Base-by-base conservation (phyloP, 345 rosid genomes). In the Ricinus communis region DNA sequence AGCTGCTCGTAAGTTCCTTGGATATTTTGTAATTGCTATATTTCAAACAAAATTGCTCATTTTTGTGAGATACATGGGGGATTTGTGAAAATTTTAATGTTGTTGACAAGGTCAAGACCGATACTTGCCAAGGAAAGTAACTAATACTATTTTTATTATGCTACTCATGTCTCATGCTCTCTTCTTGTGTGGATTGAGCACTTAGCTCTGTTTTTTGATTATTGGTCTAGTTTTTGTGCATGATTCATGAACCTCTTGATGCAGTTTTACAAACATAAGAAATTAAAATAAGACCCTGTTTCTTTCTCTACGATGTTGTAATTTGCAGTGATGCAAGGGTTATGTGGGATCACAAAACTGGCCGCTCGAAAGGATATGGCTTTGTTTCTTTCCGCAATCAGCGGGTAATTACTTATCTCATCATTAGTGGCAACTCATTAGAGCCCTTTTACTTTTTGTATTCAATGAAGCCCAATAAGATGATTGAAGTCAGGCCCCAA, bases 311-410 rank as follows among this genome's bases (percentile, higher is more conserved):
- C 28, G n/a, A 33, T 28, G 18, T 58, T 53, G 22, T 62, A 18
- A 31, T 71, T 60, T 27, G 43, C 54, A 76, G 79, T 25, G 74
- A 76, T 70, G 79, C 79, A 55, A 70, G 74, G 43, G 79, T 76
- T 22, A 76, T 76, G 79, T 76, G 79, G 79, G 79, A 76, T 76
- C 79, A 76, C 57, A 76, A 76, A 65, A 76, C 74, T 55, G 74
- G 66, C 21, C 79, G 79, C n/a, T 70, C 79, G 9, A 76, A 76
- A 64, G 74, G 79, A 47, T 70, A 76, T 70, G 79, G 79, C 11
- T 76, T 76, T 56, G 79, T 76, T 57, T 76, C 74, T 33, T 76
- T 76, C 60, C 74, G 79, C 38, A 76, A 47, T 56, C 74, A 76
- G 79, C 79, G 69, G 79, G 79, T 75, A 69, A 43, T 64, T 40